A percentile compares a stretch with the other conserved stretches of the same genome.
Conservation (phyloP, 2,329 filamentous ascomycete species). For the Trichoderma harzianum region DNA sequence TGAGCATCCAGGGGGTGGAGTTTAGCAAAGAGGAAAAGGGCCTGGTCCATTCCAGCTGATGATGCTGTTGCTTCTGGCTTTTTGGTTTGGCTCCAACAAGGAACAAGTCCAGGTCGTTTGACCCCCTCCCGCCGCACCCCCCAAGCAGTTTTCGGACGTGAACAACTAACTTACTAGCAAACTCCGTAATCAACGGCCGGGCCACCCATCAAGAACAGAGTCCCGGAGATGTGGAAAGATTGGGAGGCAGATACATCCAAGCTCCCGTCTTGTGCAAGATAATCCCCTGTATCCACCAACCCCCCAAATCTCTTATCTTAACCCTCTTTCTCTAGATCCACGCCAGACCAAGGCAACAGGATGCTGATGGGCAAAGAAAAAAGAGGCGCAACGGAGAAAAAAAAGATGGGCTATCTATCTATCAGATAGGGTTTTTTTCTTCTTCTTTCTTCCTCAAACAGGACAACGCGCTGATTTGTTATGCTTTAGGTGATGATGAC, state of each 20-base stretch:
- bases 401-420: not conserved
- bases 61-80: not conserved
- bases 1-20: not conserved
- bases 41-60: not conserved
- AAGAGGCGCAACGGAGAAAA: not conserved
- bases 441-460: not conserved
- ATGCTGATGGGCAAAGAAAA: not conserved
- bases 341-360: not conserved
- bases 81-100: not conserved
- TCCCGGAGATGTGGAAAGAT: conserved; percentile 17
- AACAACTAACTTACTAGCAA: not conserved
- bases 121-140: conserved; percentile 7
- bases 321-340: not conserved
- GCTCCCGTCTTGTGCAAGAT: not conserved
- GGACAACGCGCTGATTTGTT: not conserved
- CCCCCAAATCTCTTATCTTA: conserved; percentile 15
- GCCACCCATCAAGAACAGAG: not conserved
- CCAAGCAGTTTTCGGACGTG: not conserved
- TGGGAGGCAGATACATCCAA: not conserved
- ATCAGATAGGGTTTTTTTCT: not conserved
- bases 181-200: not conserved
- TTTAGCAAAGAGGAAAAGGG: not conserved
- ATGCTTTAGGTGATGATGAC: not conserved
- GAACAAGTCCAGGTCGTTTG: not conserved
- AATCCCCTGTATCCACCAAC: conserved; percentile 5